A percentile compares a stretch with the other conserved stretches of the same genome.
Conservation (phyloP, 2,329 filamentous ascomycete genomes). For the Aspergillus sp. region DNA sequence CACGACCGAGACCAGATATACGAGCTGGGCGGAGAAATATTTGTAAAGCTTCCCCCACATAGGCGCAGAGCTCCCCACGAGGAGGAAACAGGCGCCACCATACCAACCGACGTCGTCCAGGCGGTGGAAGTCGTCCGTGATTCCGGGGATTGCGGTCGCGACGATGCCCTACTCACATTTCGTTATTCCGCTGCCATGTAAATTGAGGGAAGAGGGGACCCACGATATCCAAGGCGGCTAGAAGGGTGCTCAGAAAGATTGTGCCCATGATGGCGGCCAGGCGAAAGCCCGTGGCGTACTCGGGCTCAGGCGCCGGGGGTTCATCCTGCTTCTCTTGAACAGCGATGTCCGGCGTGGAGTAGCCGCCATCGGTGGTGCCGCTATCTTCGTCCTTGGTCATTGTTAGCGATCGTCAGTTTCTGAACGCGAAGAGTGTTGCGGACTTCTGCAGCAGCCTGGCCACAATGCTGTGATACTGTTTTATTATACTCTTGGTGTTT, state of each 20-base stretch:
- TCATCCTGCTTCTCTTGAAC: no score
- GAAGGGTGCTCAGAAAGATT: neutral
- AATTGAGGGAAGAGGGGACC: neutral
- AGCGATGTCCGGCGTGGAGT: no score
- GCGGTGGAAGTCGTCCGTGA: neutral
- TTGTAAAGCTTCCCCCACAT: neutral
- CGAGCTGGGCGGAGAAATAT: neutral
- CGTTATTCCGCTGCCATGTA: neutral
- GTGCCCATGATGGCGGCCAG: neutral
- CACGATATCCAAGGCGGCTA: neutral
- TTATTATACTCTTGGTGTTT: no score
- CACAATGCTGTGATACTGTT: no score
- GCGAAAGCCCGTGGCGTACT: neutral
- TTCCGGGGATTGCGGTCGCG: neutral
- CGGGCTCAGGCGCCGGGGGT: no score
- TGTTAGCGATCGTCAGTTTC: no score
- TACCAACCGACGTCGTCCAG: neutral
- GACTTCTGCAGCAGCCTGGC: no score
- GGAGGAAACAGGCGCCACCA: neutral
- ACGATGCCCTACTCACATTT: neutral
- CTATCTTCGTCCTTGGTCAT: no score
- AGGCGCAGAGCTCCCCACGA: neutral
- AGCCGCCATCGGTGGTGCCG: no score
- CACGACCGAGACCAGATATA: neutral
- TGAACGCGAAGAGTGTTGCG: no score